A percentile compares a stretch with the other conserved stretches of the same genome.
phyloP scores from a whole-genome alignment of 2,329 filamentous ascomycete species.

The Colletotrichum sp. region DNA sequence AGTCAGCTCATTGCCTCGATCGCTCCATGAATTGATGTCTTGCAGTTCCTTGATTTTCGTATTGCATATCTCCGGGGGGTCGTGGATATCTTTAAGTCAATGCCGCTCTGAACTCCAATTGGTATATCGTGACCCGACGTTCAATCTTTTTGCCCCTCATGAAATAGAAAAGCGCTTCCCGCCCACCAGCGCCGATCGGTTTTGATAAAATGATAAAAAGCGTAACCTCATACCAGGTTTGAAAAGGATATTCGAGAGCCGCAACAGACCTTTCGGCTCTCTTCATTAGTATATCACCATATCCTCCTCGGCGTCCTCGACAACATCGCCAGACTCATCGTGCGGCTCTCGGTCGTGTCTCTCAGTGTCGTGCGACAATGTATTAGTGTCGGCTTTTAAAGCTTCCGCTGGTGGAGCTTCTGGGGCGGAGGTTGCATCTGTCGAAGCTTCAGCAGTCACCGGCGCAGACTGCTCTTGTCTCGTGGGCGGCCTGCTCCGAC shows the following conservation, averaged over 20 bases:
- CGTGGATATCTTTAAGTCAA: not conserved
- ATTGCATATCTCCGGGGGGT: not conserved
- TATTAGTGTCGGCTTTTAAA: conserved; percentile 34
- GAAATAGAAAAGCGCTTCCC: not conserved
- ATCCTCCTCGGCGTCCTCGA: conserved; percentile 87
- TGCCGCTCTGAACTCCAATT: conserved; percentile 9
- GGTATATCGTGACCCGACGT: conserved; percentile 10
- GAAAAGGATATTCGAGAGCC: not conserved
- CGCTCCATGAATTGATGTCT: not conserved
- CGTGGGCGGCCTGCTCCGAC: conserved; percentile 20
- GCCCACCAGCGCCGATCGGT: not conserved
- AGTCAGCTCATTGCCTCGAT: not conserved
- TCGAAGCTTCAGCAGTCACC: conserved; percentile 28
- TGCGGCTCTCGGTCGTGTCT: conserved; percentile 53
- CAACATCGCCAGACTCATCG: conserved; percentile 77
- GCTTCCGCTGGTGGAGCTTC: conserved; percentile 36
- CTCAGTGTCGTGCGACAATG: conserved; percentile 29
- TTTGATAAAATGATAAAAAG: not conserved
- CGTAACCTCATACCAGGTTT: not conserved
- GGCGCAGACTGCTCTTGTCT: conserved; percentile 36
- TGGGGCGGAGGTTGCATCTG: conserved; percentile 30
- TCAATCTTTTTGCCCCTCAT: not conserved
- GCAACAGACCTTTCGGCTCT: not conserved
- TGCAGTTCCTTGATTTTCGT: not conserved
- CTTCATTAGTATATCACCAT: conserved; percentile 81